Conservation (phyloP, 1,284 basidiomycete genomes). For the Earliella scabrosa region DNA sequence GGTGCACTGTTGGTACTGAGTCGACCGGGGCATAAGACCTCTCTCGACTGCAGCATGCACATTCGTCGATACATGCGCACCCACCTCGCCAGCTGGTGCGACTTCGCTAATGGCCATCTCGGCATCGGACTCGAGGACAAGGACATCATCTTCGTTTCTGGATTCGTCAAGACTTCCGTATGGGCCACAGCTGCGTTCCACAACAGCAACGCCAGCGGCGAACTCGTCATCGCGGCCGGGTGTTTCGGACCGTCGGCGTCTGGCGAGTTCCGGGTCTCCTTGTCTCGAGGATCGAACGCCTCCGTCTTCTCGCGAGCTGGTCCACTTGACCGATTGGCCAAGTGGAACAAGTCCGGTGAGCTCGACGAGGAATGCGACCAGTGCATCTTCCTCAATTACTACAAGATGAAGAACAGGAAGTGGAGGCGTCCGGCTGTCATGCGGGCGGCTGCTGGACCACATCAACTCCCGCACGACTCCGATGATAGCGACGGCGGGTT, state of each 20-base stretch:
- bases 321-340: neutral
- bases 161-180: constrained; percentile 18
- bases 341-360: neutral
- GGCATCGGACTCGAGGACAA: constrained; percentile 7
- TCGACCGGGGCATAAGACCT: neutral
- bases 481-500: neutral
- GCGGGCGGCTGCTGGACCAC: neutral
- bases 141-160: constrained; percentile 26
- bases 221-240: neutral
- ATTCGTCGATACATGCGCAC: neutral
- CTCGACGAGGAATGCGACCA: neutral
- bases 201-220: neutral
- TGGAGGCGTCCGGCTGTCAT: neutral
- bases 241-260: neutral
- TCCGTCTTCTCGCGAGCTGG: neutral
- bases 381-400: constrained; percentile 11
- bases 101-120: constrained; percentile 3
- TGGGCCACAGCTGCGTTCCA: constrained; percentile 20
- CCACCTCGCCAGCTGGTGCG: constrained; percentile 3
- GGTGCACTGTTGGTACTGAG: constrained; percentile 13
- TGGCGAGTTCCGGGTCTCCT: neutral
- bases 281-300: neutral
- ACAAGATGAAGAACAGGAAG: constrained; percentile 5
- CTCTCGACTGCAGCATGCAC: neutral
- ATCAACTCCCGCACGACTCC: neutral